These are phyloP conservation scores for Trametes cubensis DNA, from an alignment of 768 basidiomycete species.

Conservation along the genomic window DNA sequence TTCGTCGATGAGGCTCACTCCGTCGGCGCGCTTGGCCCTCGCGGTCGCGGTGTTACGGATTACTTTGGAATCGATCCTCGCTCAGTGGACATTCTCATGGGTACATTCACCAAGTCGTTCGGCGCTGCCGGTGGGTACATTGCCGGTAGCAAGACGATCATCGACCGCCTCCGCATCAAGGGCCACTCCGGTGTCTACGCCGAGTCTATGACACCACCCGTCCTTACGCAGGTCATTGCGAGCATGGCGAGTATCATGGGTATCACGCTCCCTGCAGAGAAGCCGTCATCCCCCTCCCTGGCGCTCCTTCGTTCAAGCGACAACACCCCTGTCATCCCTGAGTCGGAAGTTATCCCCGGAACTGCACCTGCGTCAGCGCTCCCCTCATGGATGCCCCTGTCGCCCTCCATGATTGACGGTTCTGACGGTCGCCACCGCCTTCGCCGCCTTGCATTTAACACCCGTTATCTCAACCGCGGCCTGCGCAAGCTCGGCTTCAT, in stretches of 20 bases:
- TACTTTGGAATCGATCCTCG: conserved; percentile 87
- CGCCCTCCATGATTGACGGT: conserved; percentile 75
- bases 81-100: conserved; percentile 92
- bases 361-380: conserved; percentile 66
- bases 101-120: conserved; percentile 96
- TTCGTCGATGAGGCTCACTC: conserved; percentile 98
- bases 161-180: conserved; percentile 78
- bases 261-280: conserved; percentile 44
- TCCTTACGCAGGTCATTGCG: conserved; percentile 87
- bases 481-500: conserved; percentile 95
- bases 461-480: conserved; percentile 85
- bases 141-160: conserved; percentile 76
- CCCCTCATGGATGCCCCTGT: conserved; percentile 80
- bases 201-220: conserved; percentile 88
- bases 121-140: conserved; percentile 96
- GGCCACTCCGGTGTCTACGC: conserved; percentile 86
- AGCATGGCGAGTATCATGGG: conserved; percentile 99
- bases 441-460: conserved; percentile 91
- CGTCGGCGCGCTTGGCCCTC: conserved; percentile 91
- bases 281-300: conserved; percentile 37
- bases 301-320: conserved; percentile 38
- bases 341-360: conserved; percentile 63
- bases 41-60: conserved; percentile 93
- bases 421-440: conserved; percentile 82
- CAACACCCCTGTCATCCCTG: conserved; percentile 43